Evolutionary conservation across 352 stramenopile species (phyloP).

Genomic region (Phytophthora agathidicida): DNA sequence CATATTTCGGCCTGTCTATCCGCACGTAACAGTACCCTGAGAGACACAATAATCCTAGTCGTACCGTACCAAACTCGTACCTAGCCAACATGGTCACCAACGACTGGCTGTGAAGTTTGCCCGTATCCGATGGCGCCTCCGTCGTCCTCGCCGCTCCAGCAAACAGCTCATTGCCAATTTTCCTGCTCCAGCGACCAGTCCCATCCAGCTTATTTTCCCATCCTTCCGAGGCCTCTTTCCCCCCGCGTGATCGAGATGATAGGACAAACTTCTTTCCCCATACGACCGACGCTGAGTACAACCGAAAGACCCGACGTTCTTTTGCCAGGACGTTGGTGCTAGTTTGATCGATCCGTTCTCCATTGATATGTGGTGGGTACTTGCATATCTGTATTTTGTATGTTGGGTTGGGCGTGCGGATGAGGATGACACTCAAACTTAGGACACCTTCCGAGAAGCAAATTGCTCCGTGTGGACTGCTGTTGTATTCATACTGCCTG

Average conservation of each 20-base stretch:
- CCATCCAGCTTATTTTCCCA: neutral
- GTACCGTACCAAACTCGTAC: slow-evolving; percentile 17
- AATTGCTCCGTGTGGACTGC: slow-evolving; percentile 75
- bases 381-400: slow-evolving; percentile 26
- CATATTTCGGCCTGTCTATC: too few relatives aligned
- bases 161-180: slow-evolving; percentile 18
- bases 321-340: slow-evolving; percentile 66
- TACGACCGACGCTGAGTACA: slow-evolving; percentile 79
- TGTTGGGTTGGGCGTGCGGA: slow-evolving; percentile 31
- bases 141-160: neutral
- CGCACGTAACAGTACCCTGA: too few relatives aligned
- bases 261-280: slow-evolving; percentile 86
- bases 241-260: slow-evolving; percentile 68
- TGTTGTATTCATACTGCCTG: slow-evolving; percentile 88
- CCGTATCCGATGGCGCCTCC: neutral
- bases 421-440: slow-evolving; percentile 78
- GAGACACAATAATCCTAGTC: slow-evolving; percentile 8
- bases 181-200: slow-evolving; percentile 10
- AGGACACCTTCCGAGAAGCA: slow-evolving; percentile 87
- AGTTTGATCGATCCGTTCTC: slow-evolving; percentile 68
- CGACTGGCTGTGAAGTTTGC: slow-evolving; percentile 20
- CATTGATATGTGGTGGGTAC: slow-evolving; percentile 18
- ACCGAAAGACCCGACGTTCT: slow-evolving; percentile 73
- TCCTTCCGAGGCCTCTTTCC: neutral
- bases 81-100: slow-evolving; percentile 4